Evolutionary conservation across 2,329 filamentous ascomycete genomes (phyloP).

Genomic region (Alternaria longipes): DNA sequence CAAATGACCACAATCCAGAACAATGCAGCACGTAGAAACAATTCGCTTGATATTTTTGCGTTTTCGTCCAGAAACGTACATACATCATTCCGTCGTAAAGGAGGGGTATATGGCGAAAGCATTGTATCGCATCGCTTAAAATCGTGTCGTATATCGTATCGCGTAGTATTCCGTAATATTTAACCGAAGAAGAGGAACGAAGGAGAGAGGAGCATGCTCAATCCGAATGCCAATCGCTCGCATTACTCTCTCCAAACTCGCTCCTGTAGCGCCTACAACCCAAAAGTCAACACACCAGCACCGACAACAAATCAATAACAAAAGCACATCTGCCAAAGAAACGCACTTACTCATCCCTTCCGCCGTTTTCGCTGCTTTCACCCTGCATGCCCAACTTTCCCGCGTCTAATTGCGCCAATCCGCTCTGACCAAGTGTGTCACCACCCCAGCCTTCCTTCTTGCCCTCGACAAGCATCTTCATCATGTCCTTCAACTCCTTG

Average conservation of each 20-base stretch:
- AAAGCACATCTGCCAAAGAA: constrained; percentile 2
- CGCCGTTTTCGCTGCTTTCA: constrained; percentile 38
- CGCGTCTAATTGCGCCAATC: constrained; percentile 30
- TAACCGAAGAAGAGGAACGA: not conserved
- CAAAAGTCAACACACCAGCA: constrained; percentile 13
- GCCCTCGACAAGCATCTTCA: constrained; percentile 37
- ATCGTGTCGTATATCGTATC: constrained; percentile 1
- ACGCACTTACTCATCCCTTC: constrained; percentile 33
- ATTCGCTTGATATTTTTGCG: not conserved
- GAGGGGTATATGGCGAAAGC: constrained; percentile 3
- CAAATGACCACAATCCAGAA: not conserved
- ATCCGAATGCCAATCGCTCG: constrained; percentile 34
- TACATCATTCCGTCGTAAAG: not conserved
- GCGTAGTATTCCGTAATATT: constrained; percentile 4
- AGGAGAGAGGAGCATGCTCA: constrained; percentile 3
- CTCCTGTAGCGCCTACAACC: constrained; percentile 22
- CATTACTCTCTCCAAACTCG: constrained; percentile 35
- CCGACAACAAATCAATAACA: not conserved
- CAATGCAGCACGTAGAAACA: not conserved
- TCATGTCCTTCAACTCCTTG: constrained; percentile 55
- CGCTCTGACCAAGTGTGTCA: constrained; percentile 43
- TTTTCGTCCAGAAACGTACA: not conserved
- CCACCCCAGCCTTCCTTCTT: constrained; percentile 36
- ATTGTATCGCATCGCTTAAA: not conserved
- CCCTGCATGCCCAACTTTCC: constrained; percentile 22